A percentile compares a stretch with the other conserved stretches of the same genome.
These are phyloP conservation scores for Zygosaccharomyces pseudorouxii DNA, from an alignment of 805 yeast genomes.

Conservation along the genomic window DNA sequence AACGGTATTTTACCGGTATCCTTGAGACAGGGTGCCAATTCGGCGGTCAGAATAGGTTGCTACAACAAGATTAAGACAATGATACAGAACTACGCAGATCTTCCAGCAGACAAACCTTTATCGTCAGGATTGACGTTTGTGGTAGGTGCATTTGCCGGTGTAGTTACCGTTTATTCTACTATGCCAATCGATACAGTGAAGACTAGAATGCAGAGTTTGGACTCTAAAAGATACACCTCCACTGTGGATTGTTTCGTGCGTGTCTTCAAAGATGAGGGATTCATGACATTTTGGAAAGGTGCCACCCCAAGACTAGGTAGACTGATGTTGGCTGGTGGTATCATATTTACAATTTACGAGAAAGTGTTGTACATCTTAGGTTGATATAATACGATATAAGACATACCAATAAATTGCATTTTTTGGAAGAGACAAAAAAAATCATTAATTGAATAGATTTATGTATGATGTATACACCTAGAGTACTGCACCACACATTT, in stretches of 20 bases:
- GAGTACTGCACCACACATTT: background rate
- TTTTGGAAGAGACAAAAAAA: background rate
- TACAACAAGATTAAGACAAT: constrained; percentile 81
- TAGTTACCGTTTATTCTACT: constrained; percentile 83
- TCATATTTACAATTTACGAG: constrained; percentile 93
- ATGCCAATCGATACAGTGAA: constrained; percentile 96
- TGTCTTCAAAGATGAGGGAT: constrained; percentile 82
- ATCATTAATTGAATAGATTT: background rate
- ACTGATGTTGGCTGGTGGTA: constrained; percentile 89
- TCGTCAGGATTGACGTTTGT: constrained; percentile 75
- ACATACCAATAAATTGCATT: background rate
- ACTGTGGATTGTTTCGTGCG: constrained; percentile 78
- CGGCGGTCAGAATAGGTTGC: constrained; percentile 90
- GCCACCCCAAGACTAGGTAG: constrained; percentile 96
- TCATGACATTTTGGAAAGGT: constrained; percentile 93
- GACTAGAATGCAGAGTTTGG: constrained; percentile 94
- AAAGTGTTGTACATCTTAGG: constrained; percentile 56
- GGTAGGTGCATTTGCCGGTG: constrained; percentile 87
- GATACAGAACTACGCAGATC: constrained; percentile 63
- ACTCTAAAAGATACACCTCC: constrained; percentile 66
- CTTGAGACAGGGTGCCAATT: constrained; percentile 91
- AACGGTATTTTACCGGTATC: constrained; percentile 91
- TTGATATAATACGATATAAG: constrained; percentile 3
- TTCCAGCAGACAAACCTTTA: constrained; percentile 68
- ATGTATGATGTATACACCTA: background rate